phyloP scores from a whole-genome alignment of 495 filamentous ascomycete species.

The Lasiosphaeria ovina region DNA sequence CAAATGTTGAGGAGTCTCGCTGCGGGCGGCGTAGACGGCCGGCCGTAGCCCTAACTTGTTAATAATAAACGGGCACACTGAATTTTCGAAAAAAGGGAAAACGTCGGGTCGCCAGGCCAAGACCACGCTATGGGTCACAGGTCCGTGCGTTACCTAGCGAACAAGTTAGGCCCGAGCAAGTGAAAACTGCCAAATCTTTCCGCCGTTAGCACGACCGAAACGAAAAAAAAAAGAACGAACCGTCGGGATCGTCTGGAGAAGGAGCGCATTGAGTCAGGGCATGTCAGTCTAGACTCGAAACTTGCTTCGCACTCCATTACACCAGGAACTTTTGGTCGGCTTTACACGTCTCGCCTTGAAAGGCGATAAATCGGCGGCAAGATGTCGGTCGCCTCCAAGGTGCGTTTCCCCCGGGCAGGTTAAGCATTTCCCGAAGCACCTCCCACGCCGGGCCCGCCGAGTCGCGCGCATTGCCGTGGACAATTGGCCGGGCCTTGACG shows the following conservation, averaged over 20 bases:
- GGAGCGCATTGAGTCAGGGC: constrained; percentile 20
- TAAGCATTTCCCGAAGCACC: background rate
- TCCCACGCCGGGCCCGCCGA: background rate
- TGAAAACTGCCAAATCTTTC: constrained; percentile 22
- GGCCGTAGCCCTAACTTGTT: background rate
- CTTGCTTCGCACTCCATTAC: constrained; percentile 7
- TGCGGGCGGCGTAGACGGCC: background rate
- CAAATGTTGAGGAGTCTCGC: too few relatives aligned
- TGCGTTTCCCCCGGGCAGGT: constrained; percentile 33
- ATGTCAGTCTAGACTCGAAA: constrained; percentile 11
- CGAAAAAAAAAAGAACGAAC: constrained; percentile 8
- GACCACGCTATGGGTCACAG: constrained; percentile 17
- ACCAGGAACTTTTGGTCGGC: constrained; percentile 25
- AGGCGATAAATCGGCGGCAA: constrained; percentile 44
- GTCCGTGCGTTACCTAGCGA: constrained; percentile 20
- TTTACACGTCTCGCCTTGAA: constrained; percentile 25
- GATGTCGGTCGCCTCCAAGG: constrained; percentile 66
- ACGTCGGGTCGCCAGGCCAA: constrained; percentile 5
- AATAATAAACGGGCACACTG: constrained; percentile 9
- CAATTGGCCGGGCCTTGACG: constrained; percentile 6
- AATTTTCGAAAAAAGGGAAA: constrained; percentile 17
- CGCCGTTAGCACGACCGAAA: constrained; percentile 19
- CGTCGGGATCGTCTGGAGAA: constrained; percentile 13
- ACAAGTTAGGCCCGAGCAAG: constrained; percentile 10
- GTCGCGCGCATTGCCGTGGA: constrained; percentile 9